Percentiles rank a stretch among this genome's conserved stretches.
Evolutionary conservation across 2,329 filamentous ascomycete species (phyloP).

Genomic region (Aureobasidium mangrovei): DNA sequence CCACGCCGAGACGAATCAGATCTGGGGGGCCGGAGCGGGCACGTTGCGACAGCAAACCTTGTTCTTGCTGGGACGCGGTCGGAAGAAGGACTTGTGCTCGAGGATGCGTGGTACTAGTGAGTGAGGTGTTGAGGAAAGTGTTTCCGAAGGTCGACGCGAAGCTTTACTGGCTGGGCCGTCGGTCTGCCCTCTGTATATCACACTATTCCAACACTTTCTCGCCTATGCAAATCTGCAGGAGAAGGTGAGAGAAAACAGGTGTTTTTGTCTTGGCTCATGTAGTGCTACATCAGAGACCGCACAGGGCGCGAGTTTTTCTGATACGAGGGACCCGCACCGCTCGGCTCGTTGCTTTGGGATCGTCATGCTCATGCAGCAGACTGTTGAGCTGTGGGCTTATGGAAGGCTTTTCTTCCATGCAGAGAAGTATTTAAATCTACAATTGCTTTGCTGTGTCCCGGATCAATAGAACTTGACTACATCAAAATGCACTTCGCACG

Average conservation of each 20-base stretch:
- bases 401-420: background rate
- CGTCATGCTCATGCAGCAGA: slow-evolving; percentile 1
- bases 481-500: background rate
- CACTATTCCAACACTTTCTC: too few species aligned
- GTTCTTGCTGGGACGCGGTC: too few species aligned
- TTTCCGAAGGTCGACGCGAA: too few species aligned
- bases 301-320: background rate
- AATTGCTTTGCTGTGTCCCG: background rate
- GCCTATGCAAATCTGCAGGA: background rate
- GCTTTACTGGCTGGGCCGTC: too few species aligned
- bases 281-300: slow-evolving; percentile 1
- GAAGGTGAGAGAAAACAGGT: background rate
- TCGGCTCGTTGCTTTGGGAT: background rate
- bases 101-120: too few species aligned
- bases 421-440: background rate
- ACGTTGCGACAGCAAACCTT: too few species aligned
- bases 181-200: too few species aligned
- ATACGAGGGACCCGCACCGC: background rate
- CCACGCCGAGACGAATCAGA: too few species aligned
- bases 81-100: too few species aligned
- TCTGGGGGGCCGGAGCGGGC: too few species aligned
- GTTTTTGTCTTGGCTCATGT: slow-evolving; percentile 2
- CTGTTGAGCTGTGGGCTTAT: background rate
- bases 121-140: too few species aligned
- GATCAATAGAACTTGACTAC: background rate